Conservation (phyloP, 2,329 filamentous ascomycete genomes). For the Talaromyces sp. region DNA sequence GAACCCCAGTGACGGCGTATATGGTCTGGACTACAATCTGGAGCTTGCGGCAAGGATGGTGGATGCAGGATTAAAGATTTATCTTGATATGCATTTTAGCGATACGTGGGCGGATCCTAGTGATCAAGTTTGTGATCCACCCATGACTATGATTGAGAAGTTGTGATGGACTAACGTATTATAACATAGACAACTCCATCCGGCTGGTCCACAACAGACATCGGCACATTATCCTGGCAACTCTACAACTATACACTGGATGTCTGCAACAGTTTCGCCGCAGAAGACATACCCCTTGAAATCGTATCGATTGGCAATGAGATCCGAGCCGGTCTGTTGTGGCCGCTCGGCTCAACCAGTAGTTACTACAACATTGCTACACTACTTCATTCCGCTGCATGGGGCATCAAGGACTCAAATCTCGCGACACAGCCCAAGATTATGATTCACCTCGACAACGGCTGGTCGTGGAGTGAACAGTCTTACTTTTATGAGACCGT, state of each 20-base stretch:
- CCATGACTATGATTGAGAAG: neutral
- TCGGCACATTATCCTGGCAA: slow-evolving; percentile 57
- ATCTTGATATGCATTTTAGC: slow-evolving; percentile 63
- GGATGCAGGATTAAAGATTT: slow-evolving; percentile 58
- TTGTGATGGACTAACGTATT: neutral
- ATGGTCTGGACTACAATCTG: slow-evolving; percentile 68
- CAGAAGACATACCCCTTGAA: slow-evolving; percentile 52
- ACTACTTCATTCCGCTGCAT: slow-evolving; percentile 61
- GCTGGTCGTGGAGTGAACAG: slow-evolving; percentile 67
- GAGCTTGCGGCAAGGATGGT: slow-evolving; percentile 62
- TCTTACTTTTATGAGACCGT: slow-evolving; percentile 62
- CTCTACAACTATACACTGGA: slow-evolving; percentile 67
- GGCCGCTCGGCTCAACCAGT: slow-evolving; percentile 57
- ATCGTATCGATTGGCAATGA: slow-evolving; percentile 73
- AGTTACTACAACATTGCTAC: slow-evolving; percentile 59
- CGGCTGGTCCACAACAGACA: slow-evolving; percentile 58
- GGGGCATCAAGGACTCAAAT: slow-evolving; percentile 61
- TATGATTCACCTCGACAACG: slow-evolving; percentile 71
- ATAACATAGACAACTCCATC: slow-evolving; percentile 51
- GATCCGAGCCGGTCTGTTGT: slow-evolving; percentile 64
- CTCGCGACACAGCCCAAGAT: slow-evolving; percentile 60
- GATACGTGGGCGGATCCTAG: slow-evolving; percentile 69
- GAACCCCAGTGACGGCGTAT: slow-evolving; percentile 60
- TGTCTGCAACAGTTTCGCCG: slow-evolving; percentile 59
- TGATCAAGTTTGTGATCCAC: slow-evolving; percentile 50